Base-by-base conservation (phyloP, 192 early-diverging fungal genomes). In the Chytriomyces sp. region DNA sequence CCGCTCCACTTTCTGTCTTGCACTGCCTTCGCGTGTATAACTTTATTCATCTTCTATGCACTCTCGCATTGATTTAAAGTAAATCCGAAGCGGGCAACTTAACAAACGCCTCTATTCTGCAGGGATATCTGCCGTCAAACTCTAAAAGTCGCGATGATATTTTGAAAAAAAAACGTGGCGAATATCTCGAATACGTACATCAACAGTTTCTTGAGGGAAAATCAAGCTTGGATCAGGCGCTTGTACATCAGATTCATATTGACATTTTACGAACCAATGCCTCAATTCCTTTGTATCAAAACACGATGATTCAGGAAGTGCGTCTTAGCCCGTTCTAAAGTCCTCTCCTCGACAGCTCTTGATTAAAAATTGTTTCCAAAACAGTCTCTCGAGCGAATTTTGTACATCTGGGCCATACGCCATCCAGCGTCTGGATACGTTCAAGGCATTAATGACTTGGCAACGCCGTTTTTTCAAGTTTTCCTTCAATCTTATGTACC, bases 391-490 rank as follows among this genome's bases (percentile, higher is more conserved):
- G 96, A 95, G 82, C 90, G 96, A 13, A 90, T 98, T 35, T 87
- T 99, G 3, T 99, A 99, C 76, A 92, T 93, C 73, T 99, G 98
- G 98, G 95, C 98, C 0, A 96, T 95, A 13, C 87, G 98, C 26
- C 98, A 99, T 70, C 98, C 98, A 7, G 98, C 98, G n/a, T 93
- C 92, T 82, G 96, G 96, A 61, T 99, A 98, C 82, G 98, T 99
- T 10, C 98, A 99, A 75, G 98, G 98, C 0, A 99, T 99, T 77
- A 98, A 99, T 84, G 98, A 99, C 77, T 85, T 99, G 35, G 93
- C 96, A 9, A 97, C 95, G 44, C 97, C 98, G 18, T 98, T 99
- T 73, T 96, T 94, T 80, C 91, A 91, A 66, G 98, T 99, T 50
- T 99, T 96, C 74, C 76, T 98, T 10, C 86, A 90, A 67, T 86